Evolutionary conservation across 108 stramenopile species (phyloP).

Genomic region (Cyclostephanos invisitatus): DNA sequence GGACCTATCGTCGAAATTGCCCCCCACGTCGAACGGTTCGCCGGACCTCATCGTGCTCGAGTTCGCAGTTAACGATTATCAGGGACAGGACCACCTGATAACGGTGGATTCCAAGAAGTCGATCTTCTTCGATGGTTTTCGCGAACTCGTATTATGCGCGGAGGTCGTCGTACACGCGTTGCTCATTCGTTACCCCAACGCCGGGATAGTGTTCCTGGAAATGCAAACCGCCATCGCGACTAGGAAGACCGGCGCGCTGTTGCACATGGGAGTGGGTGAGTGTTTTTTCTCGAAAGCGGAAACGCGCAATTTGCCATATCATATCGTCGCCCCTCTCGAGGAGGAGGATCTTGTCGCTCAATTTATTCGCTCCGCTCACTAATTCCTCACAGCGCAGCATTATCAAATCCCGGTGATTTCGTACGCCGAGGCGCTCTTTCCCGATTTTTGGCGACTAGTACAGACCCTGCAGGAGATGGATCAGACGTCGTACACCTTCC

Average conservation of each 20-base stretch:
- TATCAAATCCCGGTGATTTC: constrained; percentile 70
- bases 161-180: constrained; percentile 60
- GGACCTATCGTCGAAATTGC: constrained; percentile 43
- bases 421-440: constrained; percentile 65
- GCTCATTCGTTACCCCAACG: constrained; percentile 40
- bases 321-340: too few relatives aligned
- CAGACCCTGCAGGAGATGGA: constrained; percentile 40
- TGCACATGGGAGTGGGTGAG: constrained; percentile 56
- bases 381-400: constrained; percentile 46
- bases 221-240: constrained; percentile 59
- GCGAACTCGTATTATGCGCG: constrained; percentile 51
- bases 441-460: constrained; percentile 40
- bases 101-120: constrained; percentile 53
- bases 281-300: neutral
- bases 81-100: constrained; percentile 64
- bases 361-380: neutral
- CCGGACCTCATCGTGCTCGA: constrained; percentile 62
- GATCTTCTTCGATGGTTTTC: constrained; percentile 69
- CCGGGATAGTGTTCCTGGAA: constrained; percentile 61
- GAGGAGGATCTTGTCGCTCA: too few relatives aligned
- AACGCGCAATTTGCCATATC: too few relatives aligned
- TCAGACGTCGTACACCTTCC: constrained; percentile 36
- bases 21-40: constrained; percentile 28
- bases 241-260: constrained; percentile 57
- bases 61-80: constrained; percentile 72